These are phyloP conservation scores for Theileria sp. DNA, from an alignment of 169 alveolate genomes.

Conservation along the genomic window DNA sequence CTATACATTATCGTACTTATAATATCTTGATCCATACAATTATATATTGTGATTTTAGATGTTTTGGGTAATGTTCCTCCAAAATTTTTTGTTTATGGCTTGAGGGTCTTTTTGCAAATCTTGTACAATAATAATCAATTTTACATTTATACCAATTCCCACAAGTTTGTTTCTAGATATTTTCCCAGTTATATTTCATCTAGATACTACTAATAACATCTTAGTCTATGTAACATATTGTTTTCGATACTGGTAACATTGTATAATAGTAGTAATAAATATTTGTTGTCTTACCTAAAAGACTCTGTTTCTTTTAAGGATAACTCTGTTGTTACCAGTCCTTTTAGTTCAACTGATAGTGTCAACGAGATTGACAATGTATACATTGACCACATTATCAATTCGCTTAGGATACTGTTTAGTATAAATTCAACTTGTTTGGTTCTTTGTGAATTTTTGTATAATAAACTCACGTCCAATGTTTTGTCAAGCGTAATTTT, in stretches of 20 bases:
- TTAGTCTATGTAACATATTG: slow-evolving; percentile 47
- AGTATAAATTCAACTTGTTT: slow-evolving; percentile 8
- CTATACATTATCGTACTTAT: neutral
- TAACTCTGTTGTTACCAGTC: neutral
- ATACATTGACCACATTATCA: slow-evolving; percentile 15
- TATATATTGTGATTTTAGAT: neutral
- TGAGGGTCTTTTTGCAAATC: slow-evolving; percentile 22
- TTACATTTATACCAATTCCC: neutral
- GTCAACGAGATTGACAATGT: neutral
- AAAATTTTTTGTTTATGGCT: slow-evolving; percentile 23
- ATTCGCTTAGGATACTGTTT: slow-evolving; percentile 22
- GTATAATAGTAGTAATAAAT: slow-evolving; percentile 1
- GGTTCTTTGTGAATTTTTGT: slow-evolving; percentile 42
- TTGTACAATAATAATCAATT: neutral
- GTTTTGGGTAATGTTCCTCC: slow-evolving; percentile 34
- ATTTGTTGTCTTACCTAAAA: neutral
- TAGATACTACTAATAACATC: slow-evolving; percentile 5
- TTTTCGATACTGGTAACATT: slow-evolving; percentile 36
- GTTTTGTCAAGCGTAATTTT: slow-evolving; percentile 24
- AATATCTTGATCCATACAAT: neutral
- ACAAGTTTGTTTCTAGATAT: slow-evolving; percentile 16
- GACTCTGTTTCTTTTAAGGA: neutral
- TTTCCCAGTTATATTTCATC: neutral
- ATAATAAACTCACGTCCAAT: slow-evolving; percentile 14
- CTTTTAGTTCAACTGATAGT: neutral